These are phyloP conservation scores for Coffea canephora DNA, from an alignment of 257 asterid genomes.

Conservation along the genomic window DNA sequence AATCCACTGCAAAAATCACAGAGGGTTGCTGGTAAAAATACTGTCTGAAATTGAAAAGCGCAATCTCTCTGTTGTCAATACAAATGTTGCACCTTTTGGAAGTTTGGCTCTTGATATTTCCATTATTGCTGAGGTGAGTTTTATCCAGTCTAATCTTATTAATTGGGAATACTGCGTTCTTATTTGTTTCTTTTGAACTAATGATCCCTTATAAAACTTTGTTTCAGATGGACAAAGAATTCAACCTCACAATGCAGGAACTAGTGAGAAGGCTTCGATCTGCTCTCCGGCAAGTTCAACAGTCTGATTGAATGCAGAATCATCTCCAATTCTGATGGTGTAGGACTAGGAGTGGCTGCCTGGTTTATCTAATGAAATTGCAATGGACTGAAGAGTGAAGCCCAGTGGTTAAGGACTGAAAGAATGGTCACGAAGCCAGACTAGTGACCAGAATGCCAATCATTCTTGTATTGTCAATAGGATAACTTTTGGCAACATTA, in stretches of 20 bases:
- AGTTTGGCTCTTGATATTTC: slow-evolving; percentile 35
- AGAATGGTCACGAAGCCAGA: background rate
- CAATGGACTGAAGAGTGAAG: slow-evolving; percentile 11
- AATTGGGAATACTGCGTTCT: background rate
- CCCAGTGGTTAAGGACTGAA: background rate
- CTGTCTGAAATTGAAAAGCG: slow-evolving; percentile 12
- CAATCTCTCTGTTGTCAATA: slow-evolving; percentile 17
- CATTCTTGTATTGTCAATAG: background rate
- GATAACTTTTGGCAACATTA: background rate
- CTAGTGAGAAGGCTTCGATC: slow-evolving; percentile 11
- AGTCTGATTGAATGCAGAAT: background rate
- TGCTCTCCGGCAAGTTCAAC: background rate
- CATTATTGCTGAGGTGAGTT: slow-evolving; percentile 10
- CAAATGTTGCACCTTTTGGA: slow-evolving; percentile 26
- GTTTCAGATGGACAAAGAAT: slow-evolving; percentile 38
- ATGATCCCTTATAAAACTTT: background rate
- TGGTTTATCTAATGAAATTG: background rate
- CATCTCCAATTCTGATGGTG: background rate
- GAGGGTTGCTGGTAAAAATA: slow-evolving; percentile 14
- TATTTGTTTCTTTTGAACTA: background rate
- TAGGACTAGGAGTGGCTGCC: background rate
- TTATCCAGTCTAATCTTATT: background rate
- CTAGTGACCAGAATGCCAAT: slow-evolving; percentile 1
- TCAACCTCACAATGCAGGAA: slow-evolving; percentile 19
- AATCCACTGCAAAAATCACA: slow-evolving; percentile 20